Base-by-base conservation (phyloP, 2,329 filamentous ascomycete species). In the Anthostomella pinea region DNA sequence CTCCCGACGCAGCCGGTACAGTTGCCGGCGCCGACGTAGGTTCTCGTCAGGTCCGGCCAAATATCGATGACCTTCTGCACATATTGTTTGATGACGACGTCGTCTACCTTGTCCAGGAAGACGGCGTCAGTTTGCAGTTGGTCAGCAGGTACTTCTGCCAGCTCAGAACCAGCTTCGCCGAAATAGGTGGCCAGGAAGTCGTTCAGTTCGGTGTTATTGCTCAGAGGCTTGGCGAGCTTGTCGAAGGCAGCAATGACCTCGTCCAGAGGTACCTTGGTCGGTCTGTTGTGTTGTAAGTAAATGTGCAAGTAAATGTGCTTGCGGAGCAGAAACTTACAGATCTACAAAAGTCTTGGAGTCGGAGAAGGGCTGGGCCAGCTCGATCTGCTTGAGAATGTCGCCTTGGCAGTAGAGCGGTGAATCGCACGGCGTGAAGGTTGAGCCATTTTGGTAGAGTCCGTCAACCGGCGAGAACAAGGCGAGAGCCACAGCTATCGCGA, bases 261-360 rank as follows among this genome's bases (percentile, higher is more conserved):
- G 17, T 75, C 62, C 13, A 84, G 56, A 1, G 80, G 72, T 26
- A 66, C 70, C 25, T 69, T 74, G 3, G 80, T 83, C 1, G 81
- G 81, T 63, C 75, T 79, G 34, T 19, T 15, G 8, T 4, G 24
- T 33, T 34, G 38, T 51, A 44, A 52, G 39, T 32, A 14, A 25
- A 34, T 16, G 11, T 25, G 15, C 19, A 30, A 9, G 11, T 6
- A 6, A 6, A 18, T n/a, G 6, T 14, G 15, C 33, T 21, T 17
- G 25, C 24, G 8, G 27, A n/a, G 10, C 7, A 16, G 13, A 35
- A 16, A 61, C 67, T 63, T 64, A 79, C 76, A 83, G 78, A 55
- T 85, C 81, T 27, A 85, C 81, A 54, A 83, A 85, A 1, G 79
- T 83, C 68, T 85, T 85, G 41, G 79, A 84, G 61, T 85, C 81